Percentiles rank a stretch among this genome's conserved stretches.
Conservation (phyloP, 2,329 filamentous ascomycete species). For the Fusarium tjaetaba region DNA sequence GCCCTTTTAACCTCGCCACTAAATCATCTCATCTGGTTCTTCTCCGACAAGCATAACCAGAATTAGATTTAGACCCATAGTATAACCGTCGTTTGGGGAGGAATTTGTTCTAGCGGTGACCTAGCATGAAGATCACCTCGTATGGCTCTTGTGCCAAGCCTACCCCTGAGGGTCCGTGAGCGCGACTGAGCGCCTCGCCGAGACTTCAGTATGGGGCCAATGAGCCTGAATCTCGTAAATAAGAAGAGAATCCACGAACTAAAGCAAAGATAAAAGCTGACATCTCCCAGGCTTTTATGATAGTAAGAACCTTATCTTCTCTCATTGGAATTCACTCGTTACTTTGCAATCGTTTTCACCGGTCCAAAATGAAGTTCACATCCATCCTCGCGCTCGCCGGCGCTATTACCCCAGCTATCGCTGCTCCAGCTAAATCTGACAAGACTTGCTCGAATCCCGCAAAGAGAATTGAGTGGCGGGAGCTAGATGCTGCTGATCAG, state of each 20-base stretch:
- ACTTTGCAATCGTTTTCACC: no score
- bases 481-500: neutral
- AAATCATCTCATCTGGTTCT: accelerated
- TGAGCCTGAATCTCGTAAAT: neutral
- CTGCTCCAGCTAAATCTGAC: neutral
- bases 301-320: no score
- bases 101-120: neutral
- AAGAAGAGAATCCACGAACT: accelerated
- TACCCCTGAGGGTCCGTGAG: neutral
- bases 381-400: neutral
- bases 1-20: no score
- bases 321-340: accelerated
- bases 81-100: accelerated
- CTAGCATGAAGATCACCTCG: neutral
- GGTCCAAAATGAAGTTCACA: neutral
- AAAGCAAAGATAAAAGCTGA: accelerated
- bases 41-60: neutral
- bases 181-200: neutral
- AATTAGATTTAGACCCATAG: neutral
- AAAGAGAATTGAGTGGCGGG: conserved; percentile 11
- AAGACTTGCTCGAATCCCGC: neutral
- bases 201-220: neutral
- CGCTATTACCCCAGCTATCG: neutral
- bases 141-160: neutral
- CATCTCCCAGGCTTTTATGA: neutral